phyloP scores from a whole-genome alignment of 202 grass and related monocot species.

The Setaria viridis region DNA sequence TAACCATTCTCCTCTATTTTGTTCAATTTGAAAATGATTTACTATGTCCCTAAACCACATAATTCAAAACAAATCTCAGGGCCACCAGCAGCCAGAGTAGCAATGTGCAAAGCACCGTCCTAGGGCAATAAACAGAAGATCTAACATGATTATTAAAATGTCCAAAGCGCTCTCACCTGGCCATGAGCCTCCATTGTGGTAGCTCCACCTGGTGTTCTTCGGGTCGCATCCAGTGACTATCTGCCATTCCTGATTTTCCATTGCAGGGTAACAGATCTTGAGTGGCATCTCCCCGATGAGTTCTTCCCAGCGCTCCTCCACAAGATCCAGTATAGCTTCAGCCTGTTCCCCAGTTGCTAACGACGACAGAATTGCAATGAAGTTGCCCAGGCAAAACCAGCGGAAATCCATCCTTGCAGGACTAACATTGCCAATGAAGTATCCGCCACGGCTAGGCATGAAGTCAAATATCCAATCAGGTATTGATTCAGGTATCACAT shows the following conservation, averaged over 20 bases:
- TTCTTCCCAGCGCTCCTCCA: slow-evolving; percentile 64
- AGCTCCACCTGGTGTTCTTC: slow-evolving; percentile 75
- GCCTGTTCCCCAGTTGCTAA: slow-evolving; percentile 56
- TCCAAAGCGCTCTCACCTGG: slow-evolving; percentile 45
- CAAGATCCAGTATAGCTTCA: slow-evolving; percentile 66
- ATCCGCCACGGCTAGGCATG: slow-evolving; percentile 65
- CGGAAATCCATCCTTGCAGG: slow-evolving; percentile 80
- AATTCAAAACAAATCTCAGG: not conserved
- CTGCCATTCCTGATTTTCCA: slow-evolving; percentile 71
- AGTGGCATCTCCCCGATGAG: slow-evolving; percentile 72
- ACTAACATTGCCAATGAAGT: slow-evolving; percentile 74
- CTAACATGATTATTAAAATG: not conserved
- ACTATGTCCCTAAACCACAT: not conserved
- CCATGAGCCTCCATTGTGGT: slow-evolving; percentile 76
- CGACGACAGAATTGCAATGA: slow-evolving; percentile 64
- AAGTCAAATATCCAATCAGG: slow-evolving; percentile 80
- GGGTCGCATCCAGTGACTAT: slow-evolving; percentile 65
- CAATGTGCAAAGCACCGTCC: not conserved
- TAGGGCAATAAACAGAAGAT: not conserved
- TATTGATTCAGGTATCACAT: slow-evolving; percentile 73
- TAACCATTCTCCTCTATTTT: not conserved
- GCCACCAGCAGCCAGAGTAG: not conserved
- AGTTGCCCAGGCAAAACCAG: slow-evolving; percentile 79
- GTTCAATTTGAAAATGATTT: not conserved
- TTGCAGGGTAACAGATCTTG: slow-evolving; percentile 68